Conservation (phyloP, 1,284 basidiomycete species). For the Sporisorium exsertum region DNA sequence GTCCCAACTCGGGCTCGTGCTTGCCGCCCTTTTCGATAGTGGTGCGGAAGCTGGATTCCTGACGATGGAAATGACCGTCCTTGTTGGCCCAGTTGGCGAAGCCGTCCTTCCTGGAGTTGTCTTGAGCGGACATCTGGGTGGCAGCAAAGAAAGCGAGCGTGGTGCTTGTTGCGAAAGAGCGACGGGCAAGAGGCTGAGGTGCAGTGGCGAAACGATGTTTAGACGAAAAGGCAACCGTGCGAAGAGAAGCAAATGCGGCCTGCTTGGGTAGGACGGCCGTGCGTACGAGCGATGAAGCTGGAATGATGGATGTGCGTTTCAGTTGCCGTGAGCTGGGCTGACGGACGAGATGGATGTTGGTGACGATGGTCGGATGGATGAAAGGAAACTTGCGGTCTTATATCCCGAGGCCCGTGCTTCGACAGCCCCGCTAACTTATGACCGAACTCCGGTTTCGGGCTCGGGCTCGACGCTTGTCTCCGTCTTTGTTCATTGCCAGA, state of each 20-base stretch:
- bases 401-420: too few species aligned
- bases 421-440: not conserved
- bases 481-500: too few species aligned
- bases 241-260: conserved; percentile 2
- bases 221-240: not conserved
- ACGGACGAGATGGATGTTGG: too few species aligned
- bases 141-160: not conserved
- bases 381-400: too few species aligned
- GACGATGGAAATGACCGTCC: conserved; percentile 87
- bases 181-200: not conserved
- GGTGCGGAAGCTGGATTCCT: conserved; percentile 78
- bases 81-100: conserved; percentile 69
- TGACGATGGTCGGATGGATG: too few species aligned
- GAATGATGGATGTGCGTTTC: conserved; percentile 6
- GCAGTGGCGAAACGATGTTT: not conserved
- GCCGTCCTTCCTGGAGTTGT: conserved; percentile 54
- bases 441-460: not conserved
- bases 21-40: conserved; percentile 78
- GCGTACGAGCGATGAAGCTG: not conserved
- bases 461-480: not conserved
- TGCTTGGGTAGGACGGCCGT: conserved; percentile 9
- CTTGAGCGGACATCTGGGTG: conserved; percentile 7
- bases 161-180: not conserved
- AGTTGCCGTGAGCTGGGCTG: too few species aligned
- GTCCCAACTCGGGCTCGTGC: conserved; percentile 85